Evolutionary conservation across 2,329 filamentous ascomycete genomes (phyloP).

Genomic region (Aspergillus sp.): DNA sequence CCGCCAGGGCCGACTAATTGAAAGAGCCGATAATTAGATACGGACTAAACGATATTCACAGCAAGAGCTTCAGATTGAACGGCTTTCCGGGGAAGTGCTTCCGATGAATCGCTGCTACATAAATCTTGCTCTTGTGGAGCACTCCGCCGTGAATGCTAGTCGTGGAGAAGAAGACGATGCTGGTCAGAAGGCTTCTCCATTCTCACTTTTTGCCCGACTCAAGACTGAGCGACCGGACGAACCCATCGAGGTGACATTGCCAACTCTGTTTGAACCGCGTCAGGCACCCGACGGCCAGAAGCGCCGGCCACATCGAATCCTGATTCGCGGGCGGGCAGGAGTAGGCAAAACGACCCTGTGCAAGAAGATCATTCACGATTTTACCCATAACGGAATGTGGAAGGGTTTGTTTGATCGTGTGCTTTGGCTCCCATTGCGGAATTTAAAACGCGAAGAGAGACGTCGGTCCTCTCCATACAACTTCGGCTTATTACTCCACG

Average conservation of each 20-base stretch:
- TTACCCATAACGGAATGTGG: conserved; percentile 24
- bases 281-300: conserved; percentile 1
- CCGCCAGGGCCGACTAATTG: too few relatives aligned
- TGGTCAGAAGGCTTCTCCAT: neutral
- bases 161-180: too few relatives aligned
- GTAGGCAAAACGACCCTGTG: conserved; percentile 44
- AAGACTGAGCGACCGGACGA: neutral
- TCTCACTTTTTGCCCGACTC: neutral
- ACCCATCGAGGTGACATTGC: neutral
- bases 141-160: neutral
- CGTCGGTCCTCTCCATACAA: neutral
- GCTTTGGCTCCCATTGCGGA: conserved; percentile 41
- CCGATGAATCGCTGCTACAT: neutral
- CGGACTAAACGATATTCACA: neutral
- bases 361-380: conserved; percentile 42
- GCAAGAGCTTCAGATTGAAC: neutral
- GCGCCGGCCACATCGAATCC: conserved; percentile 28
- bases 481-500: neutral
- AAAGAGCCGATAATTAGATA: neutral
- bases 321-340: conserved; percentile 38
- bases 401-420: conserved; percentile 33
- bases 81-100: neutral
- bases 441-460: conserved; percentile 22
- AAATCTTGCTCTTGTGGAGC: neutral
- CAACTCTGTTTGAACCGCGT: neutral